Conservation (phyloP, 106 monocot species). For the Platanthera guangdongensis region DNA sequence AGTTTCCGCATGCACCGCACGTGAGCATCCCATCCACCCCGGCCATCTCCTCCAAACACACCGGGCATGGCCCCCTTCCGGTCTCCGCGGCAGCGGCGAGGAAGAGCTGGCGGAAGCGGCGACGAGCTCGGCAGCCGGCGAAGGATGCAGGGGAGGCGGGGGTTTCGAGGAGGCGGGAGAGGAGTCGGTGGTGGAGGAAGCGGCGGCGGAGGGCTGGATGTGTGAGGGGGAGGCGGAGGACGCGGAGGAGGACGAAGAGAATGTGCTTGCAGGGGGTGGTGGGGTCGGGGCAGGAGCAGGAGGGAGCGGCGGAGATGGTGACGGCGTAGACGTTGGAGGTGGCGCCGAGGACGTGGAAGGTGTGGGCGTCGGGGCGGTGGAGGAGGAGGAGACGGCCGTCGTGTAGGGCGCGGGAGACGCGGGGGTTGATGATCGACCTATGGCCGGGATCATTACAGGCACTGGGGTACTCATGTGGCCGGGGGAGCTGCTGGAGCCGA, state of each 20-base stretch:
- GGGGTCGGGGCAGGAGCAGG: conserved; percentile 85
- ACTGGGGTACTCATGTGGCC: no score
- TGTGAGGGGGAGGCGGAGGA: conserved; percentile 49
- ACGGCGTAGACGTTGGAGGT: conserved; percentile 87
- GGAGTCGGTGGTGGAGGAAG: conserved; percentile 37
- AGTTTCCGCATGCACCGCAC: conserved; percentile 68
- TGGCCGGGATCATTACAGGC: no score
- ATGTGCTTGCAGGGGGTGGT: conserved; percentile 78
- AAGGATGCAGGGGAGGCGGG: conserved; percentile 19
- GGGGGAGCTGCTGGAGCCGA: no score
- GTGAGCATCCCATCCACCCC: conserved; percentile 13
- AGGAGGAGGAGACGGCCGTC: conserved; percentile 68
- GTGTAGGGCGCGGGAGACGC: conserved; percentile 38
- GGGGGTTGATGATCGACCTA: background rate
- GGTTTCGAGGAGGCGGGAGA: conserved; percentile 22
- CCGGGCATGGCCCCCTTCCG: conserved; percentile 18
- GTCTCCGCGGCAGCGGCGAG: background rate
- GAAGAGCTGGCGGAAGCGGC: conserved; percentile 5
- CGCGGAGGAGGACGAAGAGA: conserved; percentile 81
- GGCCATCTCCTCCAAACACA: conserved; percentile 45
- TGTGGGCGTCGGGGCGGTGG: conserved; percentile 35
- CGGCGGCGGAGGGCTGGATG: conserved; percentile 43
- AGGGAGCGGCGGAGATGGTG: conserved; percentile 34
- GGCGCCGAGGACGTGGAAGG: conserved; percentile 73
- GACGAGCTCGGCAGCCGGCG: conserved; percentile 27